Evolutionary conservation across 2,329 filamentous ascomycete genomes (phyloP), one percentile per base, ranked within the genome.

Genomic region (Colletotrichum theobromicola): DNA sequence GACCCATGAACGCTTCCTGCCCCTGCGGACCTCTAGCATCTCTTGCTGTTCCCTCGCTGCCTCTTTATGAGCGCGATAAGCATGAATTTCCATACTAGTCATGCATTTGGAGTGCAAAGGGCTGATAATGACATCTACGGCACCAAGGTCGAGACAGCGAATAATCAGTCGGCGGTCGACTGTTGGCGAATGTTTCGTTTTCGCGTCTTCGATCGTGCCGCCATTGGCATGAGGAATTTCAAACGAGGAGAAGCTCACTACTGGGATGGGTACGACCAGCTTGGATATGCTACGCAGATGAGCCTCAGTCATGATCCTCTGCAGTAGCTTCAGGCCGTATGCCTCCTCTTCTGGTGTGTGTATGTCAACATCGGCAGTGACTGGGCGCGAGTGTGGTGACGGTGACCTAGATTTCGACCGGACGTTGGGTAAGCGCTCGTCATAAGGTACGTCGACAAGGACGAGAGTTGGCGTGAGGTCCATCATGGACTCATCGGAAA

Each of bases 1-100:
- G 55, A 98, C 95, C 96, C 96, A 98, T 0, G 96, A 98, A 67
- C 95, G 91, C 83, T 97, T 97, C 70, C 95, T 90, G 58, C 93
- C 92, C 78, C 93, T 92, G 80, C 93, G 93, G 74, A 93, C 88
- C 74, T 94, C 93, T 71, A 95, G 82, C 75, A 95, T 89, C 21
- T 92, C 91, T 74, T 93, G 90, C 80, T 95, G 93, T 79, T 96
- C 94, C 79, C 91, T 92, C 37, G 90, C 88, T 26, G 94, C 93
- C 79, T 95, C 92, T 82, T 94, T 94, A 80, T 94, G 93, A 61
- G 93, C 92, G 79, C 94, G 93, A 85, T 97, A 98, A 58, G 94
- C 95, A 82, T 96, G 95, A 18, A 97, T 92, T 75, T 94, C 93
- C 65, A 98, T 87, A 34, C 93, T 92, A 74, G 94, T 92, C 63